Base-by-base conservation (phyloP, 1,139 yeast genomes). In the Geotrichum cucujoidarum region DNA sequence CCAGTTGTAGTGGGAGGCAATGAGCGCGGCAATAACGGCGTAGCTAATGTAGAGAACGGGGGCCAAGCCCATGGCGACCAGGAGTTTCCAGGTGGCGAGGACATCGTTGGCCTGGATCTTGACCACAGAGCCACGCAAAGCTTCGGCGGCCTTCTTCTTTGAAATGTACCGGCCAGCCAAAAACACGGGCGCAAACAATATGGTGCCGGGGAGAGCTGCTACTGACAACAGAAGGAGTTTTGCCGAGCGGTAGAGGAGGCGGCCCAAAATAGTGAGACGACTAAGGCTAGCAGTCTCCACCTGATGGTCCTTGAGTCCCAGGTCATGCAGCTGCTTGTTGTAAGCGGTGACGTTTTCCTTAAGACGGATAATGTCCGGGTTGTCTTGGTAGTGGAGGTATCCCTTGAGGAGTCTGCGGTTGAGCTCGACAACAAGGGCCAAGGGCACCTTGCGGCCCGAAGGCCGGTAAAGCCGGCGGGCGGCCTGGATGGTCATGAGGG, bases 91-190 rank as follows among this genome's bases (percentile, higher is more conserved):
- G 1, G 97, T 89, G 1, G 97, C 96, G 51, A 89, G 75, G 24
- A 92, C 97, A 65, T 92, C 98, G 51, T 83, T 82, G 22, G 95
- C 98, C 60, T 81, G 80, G 55, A 92, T 83, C 64, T 92, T 92
- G 30, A 92, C 98, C 1, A 88, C 77, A 0, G 97, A 88, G 6
- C 78, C 82, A n/a, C 89, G 90, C 48, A 92, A 72, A 0, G 97
- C 98, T 52, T 80, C 78, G 49, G 68, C 72, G 29, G 94, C 89
- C 66, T 89, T 89, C 56, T 74, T 72, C 43, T 70, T 73, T 0
- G 97, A 85, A 40, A 87, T 84, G 40, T 68, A 62, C 59, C 84
- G 83, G 13, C 95, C 81, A n/a, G 85, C 75, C 40, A 86, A 67
- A 60, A 90, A 88, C 5, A 92, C 89, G 0, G 98, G 98, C 0